A percentile compares a stretch with the other conserved stretches of the same genome.
These are phyloP conservation scores for Plantago elongata DNA, from an alignment of 257 asterid species.

Conservation along the genomic window DNA sequence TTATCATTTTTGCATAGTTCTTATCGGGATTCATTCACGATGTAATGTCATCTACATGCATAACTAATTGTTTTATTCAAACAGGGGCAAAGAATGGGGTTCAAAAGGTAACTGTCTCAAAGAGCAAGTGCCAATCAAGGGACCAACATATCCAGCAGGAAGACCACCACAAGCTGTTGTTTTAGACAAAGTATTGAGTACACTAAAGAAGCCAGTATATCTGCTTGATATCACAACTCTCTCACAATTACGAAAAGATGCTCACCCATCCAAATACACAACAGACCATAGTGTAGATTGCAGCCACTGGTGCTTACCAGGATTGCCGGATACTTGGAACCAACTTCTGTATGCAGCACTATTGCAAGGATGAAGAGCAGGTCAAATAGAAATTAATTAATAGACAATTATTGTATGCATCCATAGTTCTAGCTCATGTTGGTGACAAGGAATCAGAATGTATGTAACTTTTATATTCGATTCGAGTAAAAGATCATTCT, in stretches of 20 bases:
- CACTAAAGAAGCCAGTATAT: constrained; percentile 3
- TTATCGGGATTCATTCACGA: not conserved
- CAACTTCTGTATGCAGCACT: constrained; percentile 18
- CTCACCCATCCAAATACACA: not conserved
- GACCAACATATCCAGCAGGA: constrained; percentile 11
- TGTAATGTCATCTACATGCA: not conserved
- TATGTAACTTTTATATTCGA: not conserved
- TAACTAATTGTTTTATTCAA: not conserved
- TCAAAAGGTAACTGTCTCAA: constrained; percentile 6
- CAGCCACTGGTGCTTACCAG: constrained; percentile 20
- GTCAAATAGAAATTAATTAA: not conserved
- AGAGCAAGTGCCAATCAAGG: not conserved
- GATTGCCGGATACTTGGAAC: constrained; percentile 17
- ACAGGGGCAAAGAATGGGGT: constrained; percentile 6
- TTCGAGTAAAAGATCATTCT: not conserved
- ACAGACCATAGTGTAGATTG: constrained; percentile 4
- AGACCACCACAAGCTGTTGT: constrained; percentile 1
- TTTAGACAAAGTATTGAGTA: constrained; percentile 9
- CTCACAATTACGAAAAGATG: constrained; percentile 9
- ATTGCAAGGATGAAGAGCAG: not conserved
- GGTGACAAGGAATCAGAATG: not conserved
- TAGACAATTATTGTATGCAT: not conserved
- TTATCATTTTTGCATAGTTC: too few relatives aligned
- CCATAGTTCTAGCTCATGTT: not conserved
- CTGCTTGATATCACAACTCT: constrained; percentile 19